phyloP scores from a whole-genome alignment of 2,329 filamentous ascomycete genomes.

The Aspergillus felis region DNA sequence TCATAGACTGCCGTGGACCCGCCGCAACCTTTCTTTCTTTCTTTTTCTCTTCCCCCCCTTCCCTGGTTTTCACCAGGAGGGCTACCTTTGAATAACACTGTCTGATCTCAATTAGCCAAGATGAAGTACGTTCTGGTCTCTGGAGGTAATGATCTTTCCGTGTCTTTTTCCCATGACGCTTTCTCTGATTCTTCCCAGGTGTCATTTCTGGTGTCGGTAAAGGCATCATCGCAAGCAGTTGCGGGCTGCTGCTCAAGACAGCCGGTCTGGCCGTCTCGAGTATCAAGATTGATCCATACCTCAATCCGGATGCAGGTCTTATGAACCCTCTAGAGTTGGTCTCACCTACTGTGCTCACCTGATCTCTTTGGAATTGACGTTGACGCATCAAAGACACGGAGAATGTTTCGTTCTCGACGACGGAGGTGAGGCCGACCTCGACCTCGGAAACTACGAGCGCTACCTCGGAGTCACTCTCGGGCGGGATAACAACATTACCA shows the following conservation, averaged over 20 bases:
- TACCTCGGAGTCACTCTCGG: conserved; percentile 80
- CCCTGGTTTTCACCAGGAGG: conserved; percentile 15
- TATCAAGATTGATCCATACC: conserved; percentile 58
- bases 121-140: conserved; percentile 83
- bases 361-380: conserved; percentile 1
- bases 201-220: conserved; percentile 52
- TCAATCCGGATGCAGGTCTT: conserved; percentile 72
- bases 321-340: conserved; percentile 48
- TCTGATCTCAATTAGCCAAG: conserved; percentile 30
- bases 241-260: conserved; percentile 29
- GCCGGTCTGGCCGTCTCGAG: conserved; percentile 24
- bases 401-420: conserved; percentile 87
- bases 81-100: conserved; percentile 8
- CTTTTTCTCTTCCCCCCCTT: conserved; percentile 17
- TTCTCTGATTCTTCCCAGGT: conserved; percentile 25
- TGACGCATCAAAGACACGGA: conserved; percentile 50
- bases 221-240: conserved; percentile 62
- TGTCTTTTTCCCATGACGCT: conserved; percentile 1
- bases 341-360: not conserved
- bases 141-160: conserved; percentile 55
- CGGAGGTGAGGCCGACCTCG: conserved; percentile 72
- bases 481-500: conserved; percentile 92
- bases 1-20: conserved; percentile 1
- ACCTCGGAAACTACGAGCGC: conserved; percentile 72
- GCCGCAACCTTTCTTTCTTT: not conserved